These are phyloP conservation scores for Saccharomyces hybrid DNA, from an alignment of 1,139 yeast species.

Conservation along the genomic window DNA sequence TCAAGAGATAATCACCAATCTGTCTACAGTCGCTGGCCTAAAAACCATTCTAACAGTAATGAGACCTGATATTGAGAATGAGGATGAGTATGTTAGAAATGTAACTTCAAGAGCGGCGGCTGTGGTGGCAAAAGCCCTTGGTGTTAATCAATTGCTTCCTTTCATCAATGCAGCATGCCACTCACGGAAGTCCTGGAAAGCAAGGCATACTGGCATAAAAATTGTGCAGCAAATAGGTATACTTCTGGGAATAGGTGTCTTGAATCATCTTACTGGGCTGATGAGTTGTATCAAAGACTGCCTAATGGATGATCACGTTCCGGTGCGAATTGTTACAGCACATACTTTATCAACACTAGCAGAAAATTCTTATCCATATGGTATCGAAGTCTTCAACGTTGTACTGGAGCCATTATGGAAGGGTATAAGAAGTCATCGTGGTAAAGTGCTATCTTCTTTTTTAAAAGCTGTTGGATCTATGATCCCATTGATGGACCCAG, in stretches of 20 bases:
- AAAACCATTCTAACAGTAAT: constrained; percentile 68
- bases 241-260: constrained; percentile 61
- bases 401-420: constrained; percentile 72
- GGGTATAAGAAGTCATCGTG: constrained; percentile 71
- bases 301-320: constrained; percentile 61
- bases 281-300: constrained; percentile 54
- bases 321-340: constrained; percentile 65
- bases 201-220: constrained; percentile 80
- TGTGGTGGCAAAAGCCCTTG: constrained; percentile 74
- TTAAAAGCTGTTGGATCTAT: constrained; percentile 71
- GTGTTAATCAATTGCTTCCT: constrained; percentile 64
- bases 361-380: constrained; percentile 82
- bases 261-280: constrained; percentile 65
- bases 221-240: constrained; percentile 70
- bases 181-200: constrained; percentile 75
- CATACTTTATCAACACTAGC: constrained; percentile 68
- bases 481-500: constrained; percentile 81
- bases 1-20: constrained; percentile 63
- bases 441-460: constrained; percentile 68
- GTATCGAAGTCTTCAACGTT: constrained; percentile 68
- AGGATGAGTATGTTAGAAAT: constrained; percentile 75
- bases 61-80: constrained; percentile 75
- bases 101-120: constrained; percentile 77
- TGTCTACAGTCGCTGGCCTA: constrained; percentile 77
- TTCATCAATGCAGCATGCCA: constrained; percentile 75